phyloP scores from a whole-genome alignment of 2,329 filamentous ascomycete genomes.

The Torrubiellomyces zombiae region DNA sequence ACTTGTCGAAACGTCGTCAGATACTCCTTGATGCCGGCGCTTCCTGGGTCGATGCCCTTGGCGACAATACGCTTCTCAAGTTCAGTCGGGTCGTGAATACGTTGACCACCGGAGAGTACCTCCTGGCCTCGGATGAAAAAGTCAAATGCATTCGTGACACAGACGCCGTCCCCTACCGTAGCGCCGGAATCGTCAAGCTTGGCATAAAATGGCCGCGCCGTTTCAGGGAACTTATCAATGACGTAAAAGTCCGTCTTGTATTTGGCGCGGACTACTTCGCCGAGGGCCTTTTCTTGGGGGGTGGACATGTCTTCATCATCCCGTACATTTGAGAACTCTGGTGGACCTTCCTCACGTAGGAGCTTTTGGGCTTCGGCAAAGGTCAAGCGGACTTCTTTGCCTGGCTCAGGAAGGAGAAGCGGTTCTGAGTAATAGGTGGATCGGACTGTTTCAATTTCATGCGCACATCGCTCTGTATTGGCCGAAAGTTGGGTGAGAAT shows the following conservation, averaged over 20 bases:
- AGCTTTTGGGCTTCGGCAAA: constrained; percentile 67
- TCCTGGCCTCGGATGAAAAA: constrained; percentile 81
- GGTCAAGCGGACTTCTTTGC: constrained; percentile 59
- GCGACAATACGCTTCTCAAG: constrained; percentile 62
- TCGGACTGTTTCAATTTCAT: constrained; percentile 57
- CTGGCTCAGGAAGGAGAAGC: constrained; percentile 57
- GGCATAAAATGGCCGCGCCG: constrained; percentile 85
- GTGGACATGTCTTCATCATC: constrained; percentile 71
- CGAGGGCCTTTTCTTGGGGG: constrained; percentile 76
- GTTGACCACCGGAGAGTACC: constrained; percentile 83
- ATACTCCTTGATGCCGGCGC: constrained; percentile 71
- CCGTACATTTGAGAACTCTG: constrained; percentile 47
- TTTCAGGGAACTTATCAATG: constrained; percentile 87
- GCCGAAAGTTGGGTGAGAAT: constrained; percentile 3
- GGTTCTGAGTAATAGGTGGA: constrained; percentile 61
- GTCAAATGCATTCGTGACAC: constrained; percentile 5
- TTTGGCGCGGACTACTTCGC: constrained; percentile 70
- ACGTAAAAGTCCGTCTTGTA: constrained; percentile 94
- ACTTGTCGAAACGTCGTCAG: constrained; percentile 21
- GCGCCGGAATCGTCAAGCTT: constrained; percentile 50
- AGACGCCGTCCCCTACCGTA: constrained; percentile 1
- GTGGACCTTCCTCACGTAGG: constrained; percentile 55
- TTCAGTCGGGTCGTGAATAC: constrained; percentile 65
- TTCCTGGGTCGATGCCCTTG: constrained; percentile 66
- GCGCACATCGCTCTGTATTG: constrained; percentile 38